Conservation (phyloP, 2,329 filamentous ascomycete genomes). For the Tetracladium maxilliforme region DNA sequence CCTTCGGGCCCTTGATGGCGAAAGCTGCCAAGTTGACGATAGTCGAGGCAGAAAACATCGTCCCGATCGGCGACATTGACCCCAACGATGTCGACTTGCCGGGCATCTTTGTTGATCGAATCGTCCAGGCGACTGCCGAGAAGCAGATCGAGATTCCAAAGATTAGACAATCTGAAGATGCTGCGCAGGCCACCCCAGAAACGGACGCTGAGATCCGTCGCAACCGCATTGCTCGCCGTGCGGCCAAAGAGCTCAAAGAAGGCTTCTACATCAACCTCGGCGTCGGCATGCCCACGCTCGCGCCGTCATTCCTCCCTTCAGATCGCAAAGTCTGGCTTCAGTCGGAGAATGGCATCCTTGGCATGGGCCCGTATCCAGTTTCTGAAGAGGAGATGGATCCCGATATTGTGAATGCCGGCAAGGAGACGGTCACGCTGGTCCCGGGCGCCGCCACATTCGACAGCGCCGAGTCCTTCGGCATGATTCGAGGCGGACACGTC, state of each 20-base stretch:
- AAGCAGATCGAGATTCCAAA: slow-evolving; percentile 85
- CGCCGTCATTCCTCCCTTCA: slow-evolving; percentile 66
- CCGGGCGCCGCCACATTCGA: slow-evolving; percentile 71
- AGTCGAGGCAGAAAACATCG: slow-evolving; percentile 84
- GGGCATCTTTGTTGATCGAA: slow-evolving; percentile 82
- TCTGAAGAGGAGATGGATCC: slow-evolving; percentile 62
- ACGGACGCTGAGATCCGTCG: slow-evolving; percentile 51
- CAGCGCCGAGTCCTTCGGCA: slow-evolving; percentile 81
- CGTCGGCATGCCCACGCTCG: slow-evolving; percentile 89
- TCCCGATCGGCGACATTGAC: slow-evolving; percentile 75
- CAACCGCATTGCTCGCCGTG: slow-evolving; percentile 71
- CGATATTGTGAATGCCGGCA: slow-evolving; percentile 84
- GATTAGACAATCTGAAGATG: too few relatives aligned
- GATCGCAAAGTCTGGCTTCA: slow-evolving; percentile 71
- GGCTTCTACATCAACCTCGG: slow-evolving; percentile 91
- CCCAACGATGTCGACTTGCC: slow-evolving; percentile 76
- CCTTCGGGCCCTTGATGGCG: slow-evolving; percentile 92
- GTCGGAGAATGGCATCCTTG: slow-evolving; percentile 71
- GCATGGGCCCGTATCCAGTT: slow-evolving; percentile 58
- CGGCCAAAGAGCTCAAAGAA: slow-evolving; percentile 86
- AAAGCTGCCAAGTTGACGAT: slow-evolving; percentile 84
- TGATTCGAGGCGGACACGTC: slow-evolving; percentile 80
- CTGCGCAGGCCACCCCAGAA: slow-evolving; percentile 69
- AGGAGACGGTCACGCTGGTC: slow-evolving; percentile 79
- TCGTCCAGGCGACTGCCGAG: slow-evolving; percentile 63